Base-by-base conservation (phyloP, 164 flowering plant genomes). In the Cinnamomum chago region DNA sequence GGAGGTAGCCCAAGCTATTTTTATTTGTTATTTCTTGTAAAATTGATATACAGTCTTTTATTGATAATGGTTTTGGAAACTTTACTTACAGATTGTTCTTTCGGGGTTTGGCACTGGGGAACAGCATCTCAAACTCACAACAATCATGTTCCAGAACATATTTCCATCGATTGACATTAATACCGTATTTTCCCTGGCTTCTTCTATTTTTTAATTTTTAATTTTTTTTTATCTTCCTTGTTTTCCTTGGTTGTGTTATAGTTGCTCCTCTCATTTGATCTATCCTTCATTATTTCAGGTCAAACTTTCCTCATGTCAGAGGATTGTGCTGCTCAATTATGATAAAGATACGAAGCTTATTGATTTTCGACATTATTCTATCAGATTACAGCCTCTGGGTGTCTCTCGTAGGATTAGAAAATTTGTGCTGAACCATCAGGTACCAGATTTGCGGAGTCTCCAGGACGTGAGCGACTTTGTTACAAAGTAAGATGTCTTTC, bases 321-420 rank as follows among this genome's bases (percentile, higher is more conserved):
- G 99, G 72, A 90, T 95, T 72, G 98, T 93, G 73, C 75, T 95
- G 67, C 93, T 93, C 64, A 89, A 86, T 81, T 95, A 92, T 83
- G 87, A 95, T 81, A 92, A 93, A 75, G 99, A 93, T 35, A 90
- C 98, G 40, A 89, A 92, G 83, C 88, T 89, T 70, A 87, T 93
- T 73, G 98, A 95, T 81, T 95, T 93, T 78, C 85, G 98, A 72
- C 98, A 95, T 81, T 95, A 90, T 84, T 93, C 99, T 33, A 87
- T 95, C 62, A 89, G 94, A 84, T 80, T 93, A 70, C 96, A 93
- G 81, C 99, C 99, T 76, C 89, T 95, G 70, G 97, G 96, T 75
- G 98, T 93, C 33, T 88, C 97, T 3, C 90, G 93, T 1, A 89
- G 90, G 81, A 70, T 93, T 67, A 88, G 93, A 79, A 93, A 90